A percentile compares a stretch with the other conserved stretches of the same genome.
Conservation (phyloP, 306 rosid genomes). For the Castanea sativa region DNA sequence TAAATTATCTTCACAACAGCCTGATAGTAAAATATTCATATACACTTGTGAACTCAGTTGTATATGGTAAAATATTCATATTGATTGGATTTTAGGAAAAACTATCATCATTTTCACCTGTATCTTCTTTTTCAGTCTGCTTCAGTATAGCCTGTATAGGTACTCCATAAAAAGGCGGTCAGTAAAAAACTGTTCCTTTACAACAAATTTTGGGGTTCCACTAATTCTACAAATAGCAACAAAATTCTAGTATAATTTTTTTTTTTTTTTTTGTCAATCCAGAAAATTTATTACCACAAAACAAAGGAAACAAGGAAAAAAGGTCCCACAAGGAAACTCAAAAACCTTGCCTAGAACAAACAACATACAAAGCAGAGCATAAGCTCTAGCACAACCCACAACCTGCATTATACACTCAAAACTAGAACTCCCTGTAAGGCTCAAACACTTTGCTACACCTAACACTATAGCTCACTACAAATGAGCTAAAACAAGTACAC, state of each 20-base stretch:
- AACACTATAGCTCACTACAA: too few relatives aligned
- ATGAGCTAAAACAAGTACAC: too few relatives aligned
- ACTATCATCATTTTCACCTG: not conserved
- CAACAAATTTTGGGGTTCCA: not conserved
- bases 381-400: too few relatives aligned
- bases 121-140: not conserved
- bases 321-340: too few relatives aligned
- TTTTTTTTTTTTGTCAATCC: too few relatives aligned
- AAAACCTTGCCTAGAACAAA: too few relatives aligned
- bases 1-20: not conserved
- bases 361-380: too few relatives aligned
- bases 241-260: not conserved
- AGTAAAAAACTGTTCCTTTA: not conserved
- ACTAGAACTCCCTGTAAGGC: too few relatives aligned
- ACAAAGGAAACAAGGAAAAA: too few relatives aligned
- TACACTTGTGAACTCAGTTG: not conserved
- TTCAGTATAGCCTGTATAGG: not conserved
- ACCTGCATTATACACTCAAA: too few relatives aligned
- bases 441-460: too few relatives aligned
- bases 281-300: too few relatives aligned
- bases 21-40: not conserved
- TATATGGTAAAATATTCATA: not conserved
- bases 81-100: not conserved
- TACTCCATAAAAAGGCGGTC: not conserved
- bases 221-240: not conserved